phyloP scores from a whole-genome alignment of 2,329 filamentous ascomycete species.

The Penicillium sclerotiorum region DNA sequence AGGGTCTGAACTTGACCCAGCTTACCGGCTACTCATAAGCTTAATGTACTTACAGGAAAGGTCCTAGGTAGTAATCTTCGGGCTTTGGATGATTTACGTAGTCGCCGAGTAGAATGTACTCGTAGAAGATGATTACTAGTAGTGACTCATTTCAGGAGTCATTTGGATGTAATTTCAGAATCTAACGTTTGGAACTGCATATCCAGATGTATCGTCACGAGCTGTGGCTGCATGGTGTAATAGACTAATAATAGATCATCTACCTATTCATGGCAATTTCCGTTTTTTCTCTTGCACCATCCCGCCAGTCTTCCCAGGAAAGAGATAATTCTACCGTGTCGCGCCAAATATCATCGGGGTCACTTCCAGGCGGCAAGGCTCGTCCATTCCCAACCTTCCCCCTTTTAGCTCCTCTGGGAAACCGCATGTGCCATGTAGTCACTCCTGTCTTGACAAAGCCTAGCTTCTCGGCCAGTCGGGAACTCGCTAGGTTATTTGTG shows the following conservation, averaged over 20 bases:
- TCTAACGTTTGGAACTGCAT: neutral
- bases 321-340: conserved; percentile 18
- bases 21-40: no score
- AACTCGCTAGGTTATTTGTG: conserved; percentile 19
- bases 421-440: conserved; percentile 21
- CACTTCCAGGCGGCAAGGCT: conserved; percentile 11
- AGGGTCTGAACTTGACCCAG: no score
- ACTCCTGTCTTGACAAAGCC: conserved; percentile 19
- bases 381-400: conserved; percentile 21
- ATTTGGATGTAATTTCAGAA: no score
- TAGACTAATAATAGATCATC: no score
- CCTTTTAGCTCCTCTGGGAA: conserved; percentile 12
- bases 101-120: no score
- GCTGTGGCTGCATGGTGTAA: no score
- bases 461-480: conserved; percentile 19
- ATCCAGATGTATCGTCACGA: no score
- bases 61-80: no score
- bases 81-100: no score
- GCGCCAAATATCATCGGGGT: conserved; percentile 22
- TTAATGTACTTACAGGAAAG: no score
- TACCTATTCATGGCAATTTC: neutral
- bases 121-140: no score
- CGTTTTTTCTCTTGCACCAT: conserved; percentile 1
- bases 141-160: no score
- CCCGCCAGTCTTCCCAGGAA: conserved; percentile 20